phyloP scores from a whole-genome alignment of 2,329 filamentous ascomycete genomes.

The Paraconiothyrium brasiliense region DNA sequence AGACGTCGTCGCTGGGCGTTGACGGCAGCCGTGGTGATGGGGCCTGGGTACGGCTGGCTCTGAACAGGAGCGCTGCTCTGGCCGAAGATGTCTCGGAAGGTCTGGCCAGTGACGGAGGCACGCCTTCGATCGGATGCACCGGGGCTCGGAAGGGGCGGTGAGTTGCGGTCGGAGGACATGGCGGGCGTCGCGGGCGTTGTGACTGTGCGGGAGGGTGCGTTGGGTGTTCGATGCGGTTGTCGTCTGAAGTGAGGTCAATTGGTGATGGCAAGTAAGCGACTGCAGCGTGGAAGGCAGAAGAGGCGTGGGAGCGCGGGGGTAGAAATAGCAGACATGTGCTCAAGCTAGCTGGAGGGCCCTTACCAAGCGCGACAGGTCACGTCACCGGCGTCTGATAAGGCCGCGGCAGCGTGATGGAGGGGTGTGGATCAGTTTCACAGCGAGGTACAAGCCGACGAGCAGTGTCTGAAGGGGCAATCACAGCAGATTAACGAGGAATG shows the following conservation, averaged over 20 bases:
- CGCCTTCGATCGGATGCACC: conserved; percentile 52
- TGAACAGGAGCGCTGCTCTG: conserved; percentile 46
- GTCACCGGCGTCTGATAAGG: conserved; percentile 18
- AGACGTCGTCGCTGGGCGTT: conserved; percentile 60
- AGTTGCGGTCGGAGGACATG: conserved; percentile 53
- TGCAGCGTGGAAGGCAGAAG: background rate
- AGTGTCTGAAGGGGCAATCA: conserved; percentile 19
- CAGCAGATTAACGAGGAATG: conserved; percentile 21
- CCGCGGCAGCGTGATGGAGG: conserved; percentile 25
- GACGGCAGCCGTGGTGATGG: conserved; percentile 59
- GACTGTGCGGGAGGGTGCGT: conserved; percentile 7
- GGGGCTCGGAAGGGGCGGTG: conserved; percentile 50
- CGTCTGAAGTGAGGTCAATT: conserved; percentile 10
- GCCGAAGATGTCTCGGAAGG: conserved; percentile 60
- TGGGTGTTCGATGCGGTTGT: background rate
- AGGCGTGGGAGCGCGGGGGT: background rate
- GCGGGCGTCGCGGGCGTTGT: conserved; percentile 13
- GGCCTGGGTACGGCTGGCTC: conserved; percentile 50
- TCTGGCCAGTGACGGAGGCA: conserved; percentile 59
- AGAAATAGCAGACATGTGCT: conserved; percentile 8
- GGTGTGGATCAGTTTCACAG: conserved; percentile 25
- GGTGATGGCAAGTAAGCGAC: conserved; percentile 1
- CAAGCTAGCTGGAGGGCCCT: background rate
- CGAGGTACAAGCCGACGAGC: conserved; percentile 20
- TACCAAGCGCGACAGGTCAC: conserved; percentile 28